Evolutionary conservation across 2,329 filamentous ascomycete genomes (phyloP).

Genomic region (Clarireedia sp.): DNA sequence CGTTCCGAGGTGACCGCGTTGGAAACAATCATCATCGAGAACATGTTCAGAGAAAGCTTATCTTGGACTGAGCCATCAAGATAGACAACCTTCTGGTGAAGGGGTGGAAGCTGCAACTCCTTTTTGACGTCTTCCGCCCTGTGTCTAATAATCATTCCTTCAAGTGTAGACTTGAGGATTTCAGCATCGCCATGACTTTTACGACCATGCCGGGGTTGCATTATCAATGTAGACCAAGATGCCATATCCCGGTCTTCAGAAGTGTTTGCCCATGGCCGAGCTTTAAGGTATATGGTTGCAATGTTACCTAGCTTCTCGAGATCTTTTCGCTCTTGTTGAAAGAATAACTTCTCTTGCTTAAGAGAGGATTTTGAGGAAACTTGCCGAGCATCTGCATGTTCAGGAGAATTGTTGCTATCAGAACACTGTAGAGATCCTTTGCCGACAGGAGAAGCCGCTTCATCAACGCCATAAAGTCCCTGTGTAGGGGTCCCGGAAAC

Average conservation of each 20-base stretch:
- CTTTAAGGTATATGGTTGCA: conserved; percentile 62
- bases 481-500: conserved; percentile 85
- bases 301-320: conserved; percentile 59
- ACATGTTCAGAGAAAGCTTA: conserved; percentile 73
- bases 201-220: conserved; percentile 45
- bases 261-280: conserved; percentile 70
- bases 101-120: conserved; percentile 58
- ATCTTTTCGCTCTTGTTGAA: conserved; percentile 51
- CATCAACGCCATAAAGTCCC: conserved; percentile 68
- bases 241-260: conserved; percentile 43
- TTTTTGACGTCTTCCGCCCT: conserved; percentile 59
- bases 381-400: not conserved
- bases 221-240: conserved; percentile 67
- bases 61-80: conserved; percentile 81
- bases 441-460: conserved; percentile 7
- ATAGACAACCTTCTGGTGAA: conserved; percentile 63
- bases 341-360: not conserved
- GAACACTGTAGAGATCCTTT: not conserved
- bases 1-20: conserved; percentile 86
- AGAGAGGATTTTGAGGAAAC: not conserved
- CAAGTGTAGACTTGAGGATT: conserved; percentile 62
- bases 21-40: conserved; percentile 73
- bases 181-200: conserved; percentile 49
- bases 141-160: conserved; percentile 76
- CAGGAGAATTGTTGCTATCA: too few species aligned